Conservation (phyloP, 768 basidiomycete species). For the Sporobolomyces roseus region DNA sequence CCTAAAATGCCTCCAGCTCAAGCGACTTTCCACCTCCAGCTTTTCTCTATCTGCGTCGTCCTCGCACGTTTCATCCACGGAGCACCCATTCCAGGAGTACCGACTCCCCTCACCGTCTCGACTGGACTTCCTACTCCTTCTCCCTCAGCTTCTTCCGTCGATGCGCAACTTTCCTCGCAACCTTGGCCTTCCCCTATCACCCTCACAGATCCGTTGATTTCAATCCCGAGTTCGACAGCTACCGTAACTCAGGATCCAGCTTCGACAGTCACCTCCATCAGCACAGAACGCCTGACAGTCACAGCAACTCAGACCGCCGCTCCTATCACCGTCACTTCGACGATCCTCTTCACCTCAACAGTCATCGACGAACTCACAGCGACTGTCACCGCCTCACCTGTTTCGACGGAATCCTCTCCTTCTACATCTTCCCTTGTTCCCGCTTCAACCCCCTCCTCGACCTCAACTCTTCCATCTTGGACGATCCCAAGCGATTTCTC, state of each 20-base stretch:
- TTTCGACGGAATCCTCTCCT: neutral
- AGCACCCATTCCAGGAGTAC: neutral
- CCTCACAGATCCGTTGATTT: neutral
- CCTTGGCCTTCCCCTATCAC: slow-evolving; percentile 8
- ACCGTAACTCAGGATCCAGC: neutral
- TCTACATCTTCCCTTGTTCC: neutral
- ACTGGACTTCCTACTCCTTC: slow-evolving; percentile 5
- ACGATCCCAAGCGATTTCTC: neutral
- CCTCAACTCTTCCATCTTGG: neutral
- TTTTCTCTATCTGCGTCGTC: slow-evolving; percentile 17
- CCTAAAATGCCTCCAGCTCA: neutral
- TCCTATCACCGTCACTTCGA: slow-evolving; percentile 1
- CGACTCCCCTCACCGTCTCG: slow-evolving; percentile 14
- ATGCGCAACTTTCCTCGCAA: neutral
- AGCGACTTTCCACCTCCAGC: neutral
- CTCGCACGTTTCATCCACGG: neutral
- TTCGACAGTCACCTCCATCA: neutral
- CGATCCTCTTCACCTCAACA: slow-evolving; percentile 4
- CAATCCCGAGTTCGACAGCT: neutral
- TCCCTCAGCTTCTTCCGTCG: neutral
- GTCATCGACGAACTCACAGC: slow-evolving; percentile 1
- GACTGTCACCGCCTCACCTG: too few relatives aligned
- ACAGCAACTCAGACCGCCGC: slow-evolving; percentile 11
- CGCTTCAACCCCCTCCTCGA: neutral
- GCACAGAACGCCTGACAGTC: slow-evolving; percentile 7